Percentiles rank a stretch among this genome's conserved stretches.
phyloP scores from a whole-genome alignment of 2,329 filamentous ascomycete genomes.

The Aspergillus sp. region DNA sequence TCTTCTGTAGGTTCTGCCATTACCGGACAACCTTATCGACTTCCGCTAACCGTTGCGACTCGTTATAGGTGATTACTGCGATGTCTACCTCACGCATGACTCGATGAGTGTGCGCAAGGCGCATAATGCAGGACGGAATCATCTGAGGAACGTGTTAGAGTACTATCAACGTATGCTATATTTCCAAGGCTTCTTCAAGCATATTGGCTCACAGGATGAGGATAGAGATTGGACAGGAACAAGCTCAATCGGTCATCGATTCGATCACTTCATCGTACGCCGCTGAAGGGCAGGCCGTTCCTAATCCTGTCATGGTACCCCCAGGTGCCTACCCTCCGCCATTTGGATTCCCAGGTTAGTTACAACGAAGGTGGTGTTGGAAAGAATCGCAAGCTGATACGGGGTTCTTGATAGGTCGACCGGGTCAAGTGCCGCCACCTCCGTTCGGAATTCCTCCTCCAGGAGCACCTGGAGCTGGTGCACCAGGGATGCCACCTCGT shows the following conservation, averaged over 20 bases:
- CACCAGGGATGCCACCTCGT: conserved; percentile 47
- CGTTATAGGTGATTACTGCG: conserved; percentile 78
- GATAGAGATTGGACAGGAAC: conserved; percentile 92
- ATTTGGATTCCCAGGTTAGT: conserved; percentile 58
- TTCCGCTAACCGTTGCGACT: conserved; percentile 1
- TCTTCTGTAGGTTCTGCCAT: conserved; percentile 57
- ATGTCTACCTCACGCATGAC: conserved; percentile 99
- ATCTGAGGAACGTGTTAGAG: conserved; percentile 93
- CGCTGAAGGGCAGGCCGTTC: conserved; percentile 79
- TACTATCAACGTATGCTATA: conserved; percentile 78
- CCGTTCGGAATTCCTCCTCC: conserved; percentile 50
- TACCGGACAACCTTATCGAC: not conserved
- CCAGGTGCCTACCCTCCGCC: conserved; percentile 45
- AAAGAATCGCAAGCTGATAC: not conserved
- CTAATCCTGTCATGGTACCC: conserved; percentile 75
- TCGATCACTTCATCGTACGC: conserved; percentile 94
- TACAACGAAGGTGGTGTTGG: not conserved
- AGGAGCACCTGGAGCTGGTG: conserved; percentile 27
- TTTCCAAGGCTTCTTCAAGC: not conserved
- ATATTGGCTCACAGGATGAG: conserved; percentile 1
- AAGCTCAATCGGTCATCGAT: conserved; percentile 97
- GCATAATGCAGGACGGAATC: conserved; percentile 93
- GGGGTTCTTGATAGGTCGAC: conserved; percentile 17
- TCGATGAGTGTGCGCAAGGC: conserved; percentile 99
- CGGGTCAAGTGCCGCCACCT: conserved; percentile 47